A percentile compares a stretch with the other conserved stretches of the same genome.
Conservation (phyloP, 2,329 filamentous ascomycete species). For the Neofusicoccum kwambonambiense region DNA sequence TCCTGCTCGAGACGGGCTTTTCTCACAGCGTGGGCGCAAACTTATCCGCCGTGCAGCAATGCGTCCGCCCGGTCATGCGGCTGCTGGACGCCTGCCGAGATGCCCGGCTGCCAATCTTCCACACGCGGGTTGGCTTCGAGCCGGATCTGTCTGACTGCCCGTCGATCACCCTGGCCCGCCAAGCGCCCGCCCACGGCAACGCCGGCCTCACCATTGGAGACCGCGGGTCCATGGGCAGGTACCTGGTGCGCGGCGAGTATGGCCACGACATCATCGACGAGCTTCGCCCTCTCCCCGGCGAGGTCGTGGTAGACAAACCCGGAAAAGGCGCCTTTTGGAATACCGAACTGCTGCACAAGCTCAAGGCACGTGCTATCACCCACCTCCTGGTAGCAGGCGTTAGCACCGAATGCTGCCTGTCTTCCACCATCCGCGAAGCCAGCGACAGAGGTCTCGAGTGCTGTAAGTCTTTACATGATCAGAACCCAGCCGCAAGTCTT, state of each 20-base stretch:
- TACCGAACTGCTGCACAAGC: slow-evolving; percentile 52
- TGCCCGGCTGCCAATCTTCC: slow-evolving; percentile 47
- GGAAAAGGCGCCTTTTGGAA: slow-evolving; percentile 61
- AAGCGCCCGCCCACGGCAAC: slow-evolving; percentile 48
- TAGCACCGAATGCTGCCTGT: slow-evolving; percentile 60
- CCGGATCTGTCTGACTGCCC: slow-evolving; percentile 55
- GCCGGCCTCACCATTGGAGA: slow-evolving; percentile 52
- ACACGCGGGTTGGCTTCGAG: slow-evolving; percentile 51
- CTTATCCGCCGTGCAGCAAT: slow-evolving; percentile 39
- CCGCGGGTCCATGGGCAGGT: slow-evolving; percentile 52
- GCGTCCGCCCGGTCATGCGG: slow-evolving; percentile 41
- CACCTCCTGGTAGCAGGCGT: slow-evolving; percentile 59
- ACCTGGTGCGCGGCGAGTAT: slow-evolving; percentile 54
- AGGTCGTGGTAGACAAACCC: slow-evolving; percentile 58
- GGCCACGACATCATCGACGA: slow-evolving; percentile 58
- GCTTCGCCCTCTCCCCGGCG: slow-evolving; percentile 50
- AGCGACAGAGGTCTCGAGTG: slow-evolving; percentile 62
- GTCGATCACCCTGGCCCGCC: slow-evolving; percentile 51
- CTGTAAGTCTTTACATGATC: slow-evolving; percentile 37
- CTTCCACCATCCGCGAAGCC: slow-evolving; percentile 56
- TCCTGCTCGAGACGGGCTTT: slow-evolving; percentile 51
- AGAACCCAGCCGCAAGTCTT: no score
- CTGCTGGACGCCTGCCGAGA: slow-evolving; percentile 44
- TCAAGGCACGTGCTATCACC: slow-evolving; percentile 57
- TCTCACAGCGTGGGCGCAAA: slow-evolving; percentile 52